A percentile compares a stretch with the other conserved stretches of the same genome.
These are phyloP conservation scores for Lolium rigidum DNA, from an alignment of 176 grass and related monocot genomes.

Conservation along the genomic window DNA sequence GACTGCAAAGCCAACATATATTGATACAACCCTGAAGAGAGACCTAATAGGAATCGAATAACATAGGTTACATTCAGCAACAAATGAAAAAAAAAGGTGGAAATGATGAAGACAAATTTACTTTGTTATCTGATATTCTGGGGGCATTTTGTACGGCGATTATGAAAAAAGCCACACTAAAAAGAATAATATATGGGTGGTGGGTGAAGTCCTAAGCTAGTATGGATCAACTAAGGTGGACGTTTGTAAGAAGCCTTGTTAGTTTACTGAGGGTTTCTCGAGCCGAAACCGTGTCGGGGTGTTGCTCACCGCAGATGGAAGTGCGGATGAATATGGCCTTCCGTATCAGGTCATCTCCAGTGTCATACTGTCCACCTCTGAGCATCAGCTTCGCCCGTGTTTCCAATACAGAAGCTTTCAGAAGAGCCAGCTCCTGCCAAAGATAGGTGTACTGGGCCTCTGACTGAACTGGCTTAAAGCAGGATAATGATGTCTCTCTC, in stretches of 20 bases:
- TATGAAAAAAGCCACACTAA: constrained; percentile 49
- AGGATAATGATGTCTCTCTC: constrained; percentile 66
- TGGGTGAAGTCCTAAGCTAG: constrained; percentile 64
- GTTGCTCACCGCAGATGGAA: constrained; percentile 89
- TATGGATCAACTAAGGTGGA: constrained; percentile 88
- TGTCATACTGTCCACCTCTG: constrained; percentile 85
- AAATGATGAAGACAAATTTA: constrained; percentile 47
- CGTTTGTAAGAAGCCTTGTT: constrained; percentile 95
- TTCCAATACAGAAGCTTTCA: constrained; percentile 90
- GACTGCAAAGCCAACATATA: constrained; percentile 28
- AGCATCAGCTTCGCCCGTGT: constrained; percentile 94
- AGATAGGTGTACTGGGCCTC: constrained; percentile 66
- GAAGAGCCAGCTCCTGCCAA: constrained; percentile 93
- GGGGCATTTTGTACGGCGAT: constrained; percentile 49
- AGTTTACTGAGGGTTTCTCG: constrained; percentile 95
- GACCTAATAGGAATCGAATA: background rate
- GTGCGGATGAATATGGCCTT: constrained; percentile 95
- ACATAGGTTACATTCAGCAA: background rate
- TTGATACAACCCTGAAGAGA: constrained; percentile 6
- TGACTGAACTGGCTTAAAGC: constrained; percentile 58
- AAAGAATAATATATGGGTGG: constrained; percentile 58
- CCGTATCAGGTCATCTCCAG: constrained; percentile 88
- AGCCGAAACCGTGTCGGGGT: constrained; percentile 90
- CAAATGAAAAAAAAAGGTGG: constrained; percentile 2
- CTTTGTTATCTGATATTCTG: constrained; percentile 63